Conservation (phyloP, 495 filamentous ascomycete genomes). For the Penicillium turbatum region DNA sequence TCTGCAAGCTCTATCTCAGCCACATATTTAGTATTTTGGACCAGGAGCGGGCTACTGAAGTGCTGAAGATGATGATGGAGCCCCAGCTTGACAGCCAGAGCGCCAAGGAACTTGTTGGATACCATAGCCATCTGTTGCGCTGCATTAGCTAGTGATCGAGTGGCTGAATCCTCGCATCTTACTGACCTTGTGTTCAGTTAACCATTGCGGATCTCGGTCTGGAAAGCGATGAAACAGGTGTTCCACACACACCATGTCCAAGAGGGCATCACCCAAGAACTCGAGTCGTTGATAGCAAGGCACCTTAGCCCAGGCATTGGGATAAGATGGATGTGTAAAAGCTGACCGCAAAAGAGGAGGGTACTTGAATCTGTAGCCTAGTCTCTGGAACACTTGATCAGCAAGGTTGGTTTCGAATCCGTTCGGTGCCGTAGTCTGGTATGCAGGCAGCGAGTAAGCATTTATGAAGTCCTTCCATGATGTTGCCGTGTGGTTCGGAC, state of each 20-base stretch:
- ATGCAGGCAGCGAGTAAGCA: constrained; percentile 66
- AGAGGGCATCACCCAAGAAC: constrained; percentile 85
- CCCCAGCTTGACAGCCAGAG: constrained; percentile 68
- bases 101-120: constrained; percentile 90
- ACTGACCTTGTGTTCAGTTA: constrained; percentile 87
- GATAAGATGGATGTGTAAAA: constrained; percentile 83
- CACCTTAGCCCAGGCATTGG: constrained; percentile 64
- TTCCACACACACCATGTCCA: constrained; percentile 84
- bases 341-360: constrained; percentile 77
- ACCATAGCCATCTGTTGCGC: constrained; percentile 82
- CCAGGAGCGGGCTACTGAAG: constrained; percentile 53
- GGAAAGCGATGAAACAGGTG: constrained; percentile 74
- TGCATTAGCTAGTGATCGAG: constrained; percentile 2
- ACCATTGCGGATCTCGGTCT: constrained; percentile 85
- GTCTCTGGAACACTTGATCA: constrained; percentile 55
- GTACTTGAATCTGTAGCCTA: constrained; percentile 77
- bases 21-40: constrained; percentile 65
- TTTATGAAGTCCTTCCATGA: constrained; percentile 67
- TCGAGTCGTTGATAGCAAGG: constrained; percentile 91
- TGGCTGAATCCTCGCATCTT: too few relatives aligned
- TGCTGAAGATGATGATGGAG: constrained; percentile 71
- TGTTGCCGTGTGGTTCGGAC: constrained; percentile 60
- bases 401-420: constrained; percentile 60
- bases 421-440: constrained; percentile 54
- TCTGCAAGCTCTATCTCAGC: constrained; percentile 58